Conservation (phyloP, 225 moss, liverwort and hornwort genomes). For the Polytrichum commune region DNA sequence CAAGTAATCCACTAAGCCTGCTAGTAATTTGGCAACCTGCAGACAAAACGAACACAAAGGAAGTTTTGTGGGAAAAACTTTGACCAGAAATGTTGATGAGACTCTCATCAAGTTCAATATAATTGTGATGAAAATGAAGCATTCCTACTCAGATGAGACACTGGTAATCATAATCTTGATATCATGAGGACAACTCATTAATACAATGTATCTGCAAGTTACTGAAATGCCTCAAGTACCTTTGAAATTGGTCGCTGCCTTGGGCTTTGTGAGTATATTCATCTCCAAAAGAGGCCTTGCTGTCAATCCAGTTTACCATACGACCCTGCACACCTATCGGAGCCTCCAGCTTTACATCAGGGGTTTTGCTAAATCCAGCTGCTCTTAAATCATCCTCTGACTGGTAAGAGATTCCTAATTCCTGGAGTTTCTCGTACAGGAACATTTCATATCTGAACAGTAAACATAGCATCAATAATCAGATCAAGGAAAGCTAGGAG, state of each 20-base stretch:
- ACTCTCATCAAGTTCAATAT: no score
- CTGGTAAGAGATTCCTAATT: conserved; percentile 48
- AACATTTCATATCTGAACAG: conserved; percentile 55
- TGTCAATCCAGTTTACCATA: conserved; percentile 74
- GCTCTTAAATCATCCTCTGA: conserved; percentile 61
- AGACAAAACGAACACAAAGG: no score
- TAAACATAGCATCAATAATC: background rate
- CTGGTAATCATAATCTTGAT: no score
- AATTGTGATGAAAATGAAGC: no score
- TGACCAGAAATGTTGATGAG: conserved; percentile 5
- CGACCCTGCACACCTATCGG: conserved; percentile 59
- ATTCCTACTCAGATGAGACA: no score
- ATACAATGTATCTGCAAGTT: no score
- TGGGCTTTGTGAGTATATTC: conserved; percentile 54
- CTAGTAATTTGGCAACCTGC: no score
- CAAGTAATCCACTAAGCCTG: no score
- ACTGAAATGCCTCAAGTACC: conserved; percentile 21
- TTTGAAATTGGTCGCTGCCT: conserved; percentile 63
- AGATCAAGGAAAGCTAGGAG: no score
- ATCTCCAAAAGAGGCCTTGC: conserved; percentile 72
- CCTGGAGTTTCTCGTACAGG: conserved; percentile 49
- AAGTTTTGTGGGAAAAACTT: background rate
- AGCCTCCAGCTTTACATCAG: conserved; percentile 68
- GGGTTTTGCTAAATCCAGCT: conserved; percentile 70
- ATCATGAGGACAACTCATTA: no score